phyloP scores from a whole-genome alignment of 768 basidiomycete genomes.

The Crucibulum laeve region DNA sequence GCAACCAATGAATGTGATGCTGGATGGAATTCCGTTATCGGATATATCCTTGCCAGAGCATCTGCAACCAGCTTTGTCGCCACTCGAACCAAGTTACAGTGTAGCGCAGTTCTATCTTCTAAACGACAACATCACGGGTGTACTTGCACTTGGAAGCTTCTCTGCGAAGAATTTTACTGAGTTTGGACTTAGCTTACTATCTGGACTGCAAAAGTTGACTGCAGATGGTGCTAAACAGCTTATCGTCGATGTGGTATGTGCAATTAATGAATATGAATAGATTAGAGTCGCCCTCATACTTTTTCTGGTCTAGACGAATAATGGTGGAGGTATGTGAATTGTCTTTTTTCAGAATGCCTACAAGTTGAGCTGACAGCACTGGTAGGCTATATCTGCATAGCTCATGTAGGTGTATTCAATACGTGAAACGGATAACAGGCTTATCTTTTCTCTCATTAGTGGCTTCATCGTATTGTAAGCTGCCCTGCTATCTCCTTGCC shows the following conservation, averaged over 20 bases:
- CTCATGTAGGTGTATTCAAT: conserved; percentile 37
- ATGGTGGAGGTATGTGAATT: conserved; percentile 35
- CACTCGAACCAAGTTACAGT: conserved; percentile 40
- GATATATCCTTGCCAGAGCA: conserved; percentile 39
- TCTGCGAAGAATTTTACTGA: conserved; percentile 35
- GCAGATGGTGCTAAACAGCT: conserved; percentile 43
- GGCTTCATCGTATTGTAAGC: conserved; percentile 41
- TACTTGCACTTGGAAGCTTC: conserved; percentile 57
- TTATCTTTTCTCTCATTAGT: conserved; percentile 18
- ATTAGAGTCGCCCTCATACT: neutral
- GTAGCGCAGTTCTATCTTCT: conserved; percentile 54
- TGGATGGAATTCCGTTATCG: conserved; percentile 40
- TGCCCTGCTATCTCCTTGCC: neutral
- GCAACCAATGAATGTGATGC: conserved; percentile 42
- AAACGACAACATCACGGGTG: conserved; percentile 48
- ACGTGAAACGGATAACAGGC: conserved; percentile 2
- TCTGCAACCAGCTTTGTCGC: conserved; percentile 29
- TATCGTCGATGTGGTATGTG: conserved; percentile 53
- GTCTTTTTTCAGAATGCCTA: neutral
- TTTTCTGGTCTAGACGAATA: conserved; percentile 32
- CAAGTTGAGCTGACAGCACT: neutral
- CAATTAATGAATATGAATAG: neutral
- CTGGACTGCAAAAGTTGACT: conserved; percentile 44
- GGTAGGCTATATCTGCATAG: conserved; percentile 51
- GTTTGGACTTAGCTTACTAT: conserved; percentile 38